Conservation (phyloP, 2,329 filamentous ascomycete species). For the Monosporascus cannonballus region DNA sequence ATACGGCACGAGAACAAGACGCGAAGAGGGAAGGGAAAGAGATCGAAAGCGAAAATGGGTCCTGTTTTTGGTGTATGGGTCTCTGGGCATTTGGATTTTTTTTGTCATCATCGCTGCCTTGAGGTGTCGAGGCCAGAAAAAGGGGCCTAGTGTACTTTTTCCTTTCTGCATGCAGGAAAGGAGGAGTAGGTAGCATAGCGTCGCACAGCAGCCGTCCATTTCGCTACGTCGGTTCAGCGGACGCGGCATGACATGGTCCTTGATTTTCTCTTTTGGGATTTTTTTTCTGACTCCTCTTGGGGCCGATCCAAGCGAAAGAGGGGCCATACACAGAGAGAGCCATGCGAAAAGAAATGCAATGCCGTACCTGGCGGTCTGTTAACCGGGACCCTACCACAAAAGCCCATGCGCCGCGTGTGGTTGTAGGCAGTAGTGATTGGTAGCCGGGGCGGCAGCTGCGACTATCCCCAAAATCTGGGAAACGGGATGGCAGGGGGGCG, state of each 20-base stretch:
- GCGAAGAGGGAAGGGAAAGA: not conserved
- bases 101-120: not conserved
- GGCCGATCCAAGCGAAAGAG: not conserved
- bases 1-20: not conserved
- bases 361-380: not conserved
- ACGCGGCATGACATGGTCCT: not conserved
- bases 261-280: not conserved
- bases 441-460: not conserved
- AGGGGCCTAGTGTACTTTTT: not conserved
- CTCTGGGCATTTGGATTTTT: not conserved
- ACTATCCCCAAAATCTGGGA: not conserved
- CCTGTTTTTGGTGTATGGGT: not conserved
- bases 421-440: not conserved
- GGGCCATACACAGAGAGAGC: not conserved
- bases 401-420: not conserved
- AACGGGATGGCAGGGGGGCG: not conserved
- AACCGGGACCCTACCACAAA: not conserved
- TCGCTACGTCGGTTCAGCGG: not conserved
- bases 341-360: not conserved
- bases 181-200: not conserved
- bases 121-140: not conserved
- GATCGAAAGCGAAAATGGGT: not conserved
- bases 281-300: not conserved
- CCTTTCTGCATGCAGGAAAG: not conserved
- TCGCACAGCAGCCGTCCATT: not conserved